Evolutionary conservation across 768 basidiomycete species (phyloP).

Genomic region (Sarcomyxa edulis): DNA sequence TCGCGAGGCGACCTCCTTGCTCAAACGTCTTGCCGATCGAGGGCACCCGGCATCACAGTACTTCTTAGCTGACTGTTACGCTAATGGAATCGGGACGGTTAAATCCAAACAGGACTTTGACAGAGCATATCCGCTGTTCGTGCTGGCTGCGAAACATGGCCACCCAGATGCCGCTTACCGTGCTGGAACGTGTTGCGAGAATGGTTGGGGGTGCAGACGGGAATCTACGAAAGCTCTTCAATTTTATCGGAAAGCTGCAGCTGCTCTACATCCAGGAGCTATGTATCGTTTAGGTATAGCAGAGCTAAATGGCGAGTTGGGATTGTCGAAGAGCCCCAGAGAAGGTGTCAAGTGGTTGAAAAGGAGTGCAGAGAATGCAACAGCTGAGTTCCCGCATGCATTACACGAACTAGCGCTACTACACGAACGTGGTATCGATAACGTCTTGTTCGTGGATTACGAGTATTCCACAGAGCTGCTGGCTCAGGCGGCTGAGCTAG

Average conservation of each 20-base stretch:
- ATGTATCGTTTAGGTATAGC: slow-evolving; percentile 96
- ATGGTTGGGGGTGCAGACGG: slow-evolving; percentile 95
- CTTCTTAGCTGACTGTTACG: slow-evolving; percentile 96
- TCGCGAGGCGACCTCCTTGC: slow-evolving; percentile 79
- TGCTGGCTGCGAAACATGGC: slow-evolving; percentile 94
- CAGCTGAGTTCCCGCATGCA: slow-evolving; percentile 94
- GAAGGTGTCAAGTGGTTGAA: slow-evolving; percentile 99
- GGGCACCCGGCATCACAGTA: slow-evolving; percentile 95
- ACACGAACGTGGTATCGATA: slow-evolving; percentile 97
- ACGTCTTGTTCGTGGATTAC: slow-evolving; percentile 93
- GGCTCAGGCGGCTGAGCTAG: slow-evolving; percentile 92
- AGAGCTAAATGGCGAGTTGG: slow-evolving; percentile 93
- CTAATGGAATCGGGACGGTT: slow-evolving; percentile 94
- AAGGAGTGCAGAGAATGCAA: slow-evolving; percentile 90
- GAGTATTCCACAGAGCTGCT: slow-evolving; percentile 94
- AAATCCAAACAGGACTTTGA: slow-evolving; percentile 95
- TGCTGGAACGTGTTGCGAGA: slow-evolving; percentile 96
- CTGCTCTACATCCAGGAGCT: slow-evolving; percentile 86
- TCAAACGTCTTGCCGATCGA: slow-evolving; percentile 89
- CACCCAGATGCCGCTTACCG: slow-evolving; percentile 95
- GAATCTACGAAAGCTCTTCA: slow-evolving; percentile 89
- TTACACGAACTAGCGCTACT: slow-evolving; percentile 90
- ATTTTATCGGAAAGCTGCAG: slow-evolving; percentile 92
- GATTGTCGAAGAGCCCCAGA: slow-evolving; percentile 79
- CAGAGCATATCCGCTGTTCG: slow-evolving; percentile 92